Conservation (phyloP, 169 alveolate genomes). For the Plasmodium blacklocki region DNA sequence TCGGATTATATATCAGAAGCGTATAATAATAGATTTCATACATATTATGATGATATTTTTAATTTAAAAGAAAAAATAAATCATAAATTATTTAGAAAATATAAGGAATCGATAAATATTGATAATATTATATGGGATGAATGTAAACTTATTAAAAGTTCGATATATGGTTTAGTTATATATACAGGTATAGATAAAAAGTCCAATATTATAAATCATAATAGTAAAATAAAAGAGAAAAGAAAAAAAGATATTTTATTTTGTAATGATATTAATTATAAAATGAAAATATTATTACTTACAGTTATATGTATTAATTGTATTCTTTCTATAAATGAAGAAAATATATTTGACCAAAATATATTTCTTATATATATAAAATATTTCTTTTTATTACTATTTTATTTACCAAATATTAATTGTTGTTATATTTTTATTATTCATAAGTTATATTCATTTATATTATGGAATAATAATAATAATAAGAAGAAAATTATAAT, state of each 20-base stretch:
- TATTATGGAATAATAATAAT: conserved; percentile 4
- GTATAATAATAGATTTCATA: background rate
- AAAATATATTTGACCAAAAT: conserved; percentile 6
- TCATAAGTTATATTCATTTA: background rate
- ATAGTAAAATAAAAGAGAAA: too few relatives aligned
- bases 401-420: conserved; percentile 18
- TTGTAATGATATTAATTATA: conserved; percentile 6
- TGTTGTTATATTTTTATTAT: conserved; percentile 7
- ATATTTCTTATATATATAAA: conserved; percentile 1
- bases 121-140: conserved; percentile 45
- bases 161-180: conserved; percentile 35
- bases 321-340: conserved; percentile 6
- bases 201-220: conserved; percentile 6
- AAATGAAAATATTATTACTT: conserved; percentile 11
- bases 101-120: conserved; percentile 21
- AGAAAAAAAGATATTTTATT: conserved; percentile 2
- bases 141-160: conserved; percentile 25
- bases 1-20: background rate
- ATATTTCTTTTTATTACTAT: conserved; percentile 18
- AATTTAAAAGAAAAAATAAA: background rate
- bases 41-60: background rate
- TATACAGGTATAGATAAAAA: conserved; percentile 47
- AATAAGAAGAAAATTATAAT: too few relatives aligned
- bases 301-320: conserved; percentile 1
- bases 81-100: background rate